Evolutionary conservation across 164 flowering plant species (phyloP), one percentile per base, ranked within the genome.

Genomic region (Magnolia sinica): DNA sequence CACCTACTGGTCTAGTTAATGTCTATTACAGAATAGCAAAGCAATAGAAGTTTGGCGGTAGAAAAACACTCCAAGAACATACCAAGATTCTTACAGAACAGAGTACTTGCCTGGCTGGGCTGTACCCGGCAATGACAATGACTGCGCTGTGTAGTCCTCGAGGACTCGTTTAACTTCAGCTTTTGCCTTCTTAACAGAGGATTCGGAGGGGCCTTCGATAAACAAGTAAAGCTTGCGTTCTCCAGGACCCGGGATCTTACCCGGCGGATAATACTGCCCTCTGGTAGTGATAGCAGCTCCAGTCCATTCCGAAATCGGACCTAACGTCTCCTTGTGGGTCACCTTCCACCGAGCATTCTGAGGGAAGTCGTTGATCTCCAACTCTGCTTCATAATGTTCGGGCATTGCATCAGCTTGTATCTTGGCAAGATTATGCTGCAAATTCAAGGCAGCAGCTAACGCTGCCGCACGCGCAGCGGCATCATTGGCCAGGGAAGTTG

Each of bases 301-400:
- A 55, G 97, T 93, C 94, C 94, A 94, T n/a, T 96, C 99, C 4
- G 95, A 91, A 67, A 96, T 96, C 13, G 98, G 97, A 68, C 96
- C 98, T 86, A 94, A 83, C 13, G 97, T 96, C 80, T 96, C 99
- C 85, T 96, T 96, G 87, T 94, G 98, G 61, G 98, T 96, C 45
- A 94, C 98, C 85, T 91, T 96, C 99, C 99, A 94, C n/a, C 98
- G 87, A 79, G 98, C 98, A 88, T 94, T 93, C 84, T 96, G 99
- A 3, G 98, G 99, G 77, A 94, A 96, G 76, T 96, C 98, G 74
- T 93, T 95, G 27, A 93, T 96, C 83, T 96, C 98, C 73, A 96
- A 77, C 84, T 95, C 99, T 11, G 99, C 99, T 81, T 89, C 97
- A 81, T 92, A 96, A 78, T 96, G 98, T 79, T 93, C 99, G 50